Evolutionary conservation across 352 stramenopile species (phyloP).

Genomic region (Globisporangium abappressorium): DNA sequence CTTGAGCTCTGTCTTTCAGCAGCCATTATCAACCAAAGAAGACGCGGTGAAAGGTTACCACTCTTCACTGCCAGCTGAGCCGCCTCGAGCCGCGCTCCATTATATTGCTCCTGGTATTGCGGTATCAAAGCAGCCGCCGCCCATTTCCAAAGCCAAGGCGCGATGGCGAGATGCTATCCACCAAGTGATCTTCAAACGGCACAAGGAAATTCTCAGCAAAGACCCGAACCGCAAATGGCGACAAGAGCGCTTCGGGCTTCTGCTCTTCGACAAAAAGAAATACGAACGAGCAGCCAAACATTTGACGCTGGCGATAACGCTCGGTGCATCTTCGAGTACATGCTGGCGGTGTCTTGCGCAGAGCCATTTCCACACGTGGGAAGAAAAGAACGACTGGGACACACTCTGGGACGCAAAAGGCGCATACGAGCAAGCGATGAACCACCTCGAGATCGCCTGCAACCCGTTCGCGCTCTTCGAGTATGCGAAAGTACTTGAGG

Average conservation of each 20-base stretch:
- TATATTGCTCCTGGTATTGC: neutral
- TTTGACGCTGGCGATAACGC: conserved; percentile 44
- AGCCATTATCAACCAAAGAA: neutral
- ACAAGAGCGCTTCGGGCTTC: conserved; percentile 58
- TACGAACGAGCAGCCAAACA: conserved; percentile 43
- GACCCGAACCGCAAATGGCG: conserved; percentile 58
- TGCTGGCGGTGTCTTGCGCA: conserved; percentile 61
- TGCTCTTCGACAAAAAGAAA: conserved; percentile 42
- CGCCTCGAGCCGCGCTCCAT: neutral
- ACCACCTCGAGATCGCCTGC: conserved; percentile 43
- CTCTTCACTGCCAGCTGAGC: neutral
- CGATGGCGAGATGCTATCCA: conserved; percentile 45
- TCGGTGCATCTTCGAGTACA: conserved; percentile 36
- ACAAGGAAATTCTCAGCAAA: conserved; percentile 57
- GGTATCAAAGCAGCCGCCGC: neutral
- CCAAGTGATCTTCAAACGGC: conserved; percentile 47
- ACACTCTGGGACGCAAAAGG: conserved; percentile 57
- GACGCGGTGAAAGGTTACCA: neutral
- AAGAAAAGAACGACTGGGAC: conserved; percentile 50
- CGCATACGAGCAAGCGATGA: conserved; percentile 55
- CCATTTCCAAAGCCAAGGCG: conserved; percentile 6
- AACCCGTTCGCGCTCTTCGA: conserved; percentile 44
- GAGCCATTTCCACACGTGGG: conserved; percentile 47
- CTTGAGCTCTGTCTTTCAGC: neutral
- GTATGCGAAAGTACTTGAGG: conserved; percentile 56